Evolutionary conservation across 306 rosid genomes (phyloP).

Genomic region (Mimosa pudica): DNA sequence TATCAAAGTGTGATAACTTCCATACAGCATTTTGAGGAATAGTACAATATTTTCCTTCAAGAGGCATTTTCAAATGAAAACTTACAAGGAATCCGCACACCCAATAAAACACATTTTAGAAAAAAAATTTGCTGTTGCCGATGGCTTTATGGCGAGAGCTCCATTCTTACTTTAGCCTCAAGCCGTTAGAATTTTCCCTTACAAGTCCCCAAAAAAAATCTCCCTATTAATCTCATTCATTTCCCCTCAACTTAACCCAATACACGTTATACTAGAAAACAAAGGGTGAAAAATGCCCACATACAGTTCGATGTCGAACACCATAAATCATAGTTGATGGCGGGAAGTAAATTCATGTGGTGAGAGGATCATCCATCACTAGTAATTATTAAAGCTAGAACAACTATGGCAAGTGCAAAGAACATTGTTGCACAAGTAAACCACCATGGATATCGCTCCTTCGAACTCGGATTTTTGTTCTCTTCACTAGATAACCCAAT

Average conservation of each 20-base stretch:
- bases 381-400: constrained; percentile 73
- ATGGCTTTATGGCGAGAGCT: too few relatives aligned
- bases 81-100: neutral
- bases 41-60: neutral
- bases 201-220: too few relatives aligned
- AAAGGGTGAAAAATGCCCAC: constrained; percentile 2
- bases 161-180: too few relatives aligned
- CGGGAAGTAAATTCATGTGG: neutral
- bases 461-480: constrained; percentile 40
- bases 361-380: constrained; percentile 57
- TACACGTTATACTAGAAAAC: neutral
- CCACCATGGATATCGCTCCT: constrained; percentile 42
- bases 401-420: constrained; percentile 60
- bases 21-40: neutral
- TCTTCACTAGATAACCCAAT: constrained; percentile 59
- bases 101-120: neutral
- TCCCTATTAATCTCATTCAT: neutral
- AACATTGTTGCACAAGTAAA: constrained; percentile 51
- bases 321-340: neutral
- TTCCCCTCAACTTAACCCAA: neutral
- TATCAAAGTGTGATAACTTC: neutral
- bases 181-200: too few relatives aligned
- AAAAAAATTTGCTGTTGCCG: too few relatives aligned
- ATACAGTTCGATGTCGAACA: neutral
- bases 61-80: neutral